Evolutionary conservation across 2,329 filamentous ascomycete species (phyloP).

Genomic region (Paracorniculantispora psalliotae): DNA sequence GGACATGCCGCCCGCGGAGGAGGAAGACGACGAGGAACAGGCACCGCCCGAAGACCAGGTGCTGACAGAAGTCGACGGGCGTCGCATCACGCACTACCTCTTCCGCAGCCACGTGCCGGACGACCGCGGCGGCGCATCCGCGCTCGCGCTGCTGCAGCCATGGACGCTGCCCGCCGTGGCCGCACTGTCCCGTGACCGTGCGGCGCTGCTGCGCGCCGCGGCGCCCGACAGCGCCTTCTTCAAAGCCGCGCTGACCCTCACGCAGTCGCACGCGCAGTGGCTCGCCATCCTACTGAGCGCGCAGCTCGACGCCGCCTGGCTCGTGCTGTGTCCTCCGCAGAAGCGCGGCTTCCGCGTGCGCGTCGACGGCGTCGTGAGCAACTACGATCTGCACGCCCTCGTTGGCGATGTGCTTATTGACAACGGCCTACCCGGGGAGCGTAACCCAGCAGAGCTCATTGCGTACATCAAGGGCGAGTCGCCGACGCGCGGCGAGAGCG

Average conservation of each 20-base stretch:
- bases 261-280: conserved; percentile 6
- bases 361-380: conserved; percentile 11
- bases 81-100: conserved; percentile 7
- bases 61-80: conserved; percentile 1
- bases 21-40: not conserved
- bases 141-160: conserved; percentile 6
- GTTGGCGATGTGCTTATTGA: conserved; percentile 5
- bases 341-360: not conserved
- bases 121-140: conserved; percentile 4
- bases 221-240: not conserved
- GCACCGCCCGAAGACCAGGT: not conserved
- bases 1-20: not conserved
- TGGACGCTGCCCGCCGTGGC: conserved; percentile 8
- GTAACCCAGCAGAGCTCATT: not conserved
- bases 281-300: conserved; percentile 4
- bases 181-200: not conserved
- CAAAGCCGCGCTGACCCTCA: not conserved
- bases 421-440: not conserved
- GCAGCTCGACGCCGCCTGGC: conserved; percentile 3
- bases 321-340: not conserved
- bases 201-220: not conserved
- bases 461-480: conserved; percentile 1
- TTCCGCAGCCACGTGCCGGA: not conserved
- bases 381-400: conserved; percentile 10
- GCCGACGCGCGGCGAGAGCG: not conserved